These are phyloP conservation scores for Fomes fomentarius DNA, from an alignment of 1,284 basidiomycete species.

Conservation along the genomic window DNA sequence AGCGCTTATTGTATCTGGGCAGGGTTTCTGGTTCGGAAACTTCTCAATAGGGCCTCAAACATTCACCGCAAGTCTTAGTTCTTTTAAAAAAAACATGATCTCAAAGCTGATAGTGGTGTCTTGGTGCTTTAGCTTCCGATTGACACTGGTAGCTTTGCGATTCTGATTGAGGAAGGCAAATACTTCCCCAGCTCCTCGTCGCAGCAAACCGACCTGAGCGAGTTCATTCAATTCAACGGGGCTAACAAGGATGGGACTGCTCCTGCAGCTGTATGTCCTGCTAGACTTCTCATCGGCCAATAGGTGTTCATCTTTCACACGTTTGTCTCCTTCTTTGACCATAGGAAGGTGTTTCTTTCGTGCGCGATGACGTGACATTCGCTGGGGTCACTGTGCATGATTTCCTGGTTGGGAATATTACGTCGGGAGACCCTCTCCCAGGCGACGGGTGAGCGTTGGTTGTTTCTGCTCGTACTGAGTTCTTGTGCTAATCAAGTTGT, in stretches of 20 bases:
- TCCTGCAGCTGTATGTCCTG: conserved; percentile 3
- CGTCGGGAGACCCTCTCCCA: conserved; percentile 9
- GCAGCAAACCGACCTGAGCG: conserved; percentile 13
- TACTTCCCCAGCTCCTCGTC: conserved; percentile 8
- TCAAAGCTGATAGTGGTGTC: too few species aligned
- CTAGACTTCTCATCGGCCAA: too few species aligned
- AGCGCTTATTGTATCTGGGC: too few species aligned
- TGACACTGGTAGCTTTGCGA: conserved; percentile 14
- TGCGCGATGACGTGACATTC: conserved; percentile 11
- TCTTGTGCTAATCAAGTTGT: neutral
- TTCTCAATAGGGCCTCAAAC: conserved; percentile 7
- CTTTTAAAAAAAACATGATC: too few species aligned
- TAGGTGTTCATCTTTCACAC: too few species aligned
- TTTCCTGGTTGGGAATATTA: conserved; percentile 14
- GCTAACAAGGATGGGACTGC: conserved; percentile 10
- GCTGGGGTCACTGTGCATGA: conserved; percentile 5
- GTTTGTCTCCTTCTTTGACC: too few species aligned
- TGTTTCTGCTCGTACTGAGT: neutral
- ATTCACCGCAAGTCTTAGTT: conserved; percentile 3
- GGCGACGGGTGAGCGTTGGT: conserved; percentile 7
- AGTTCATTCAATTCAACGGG: conserved; percentile 16
- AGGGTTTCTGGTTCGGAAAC: conserved; percentile 15
- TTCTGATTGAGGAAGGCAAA: conserved; percentile 11
- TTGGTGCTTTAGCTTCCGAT: conserved; percentile 2
- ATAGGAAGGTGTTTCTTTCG: conserved; percentile 11